Base-by-base conservation (phyloP, 2,329 filamentous ascomycete species). In the Berkeleyomyces rouxiae region DNA sequence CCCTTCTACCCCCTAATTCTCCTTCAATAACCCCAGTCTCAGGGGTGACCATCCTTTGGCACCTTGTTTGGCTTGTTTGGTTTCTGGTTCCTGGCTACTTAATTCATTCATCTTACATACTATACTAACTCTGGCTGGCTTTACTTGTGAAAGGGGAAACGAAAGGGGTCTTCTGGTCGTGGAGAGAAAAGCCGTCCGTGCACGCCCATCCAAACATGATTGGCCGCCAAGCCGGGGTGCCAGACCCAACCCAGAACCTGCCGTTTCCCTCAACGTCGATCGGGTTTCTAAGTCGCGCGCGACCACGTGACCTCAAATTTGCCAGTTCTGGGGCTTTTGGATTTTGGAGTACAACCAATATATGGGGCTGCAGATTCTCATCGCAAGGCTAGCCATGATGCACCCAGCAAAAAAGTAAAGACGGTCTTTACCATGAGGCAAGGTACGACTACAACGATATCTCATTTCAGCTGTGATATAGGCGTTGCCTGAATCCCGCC, bases 1-100 rank as follows among this genome's bases (percentile, higher is more conserved):
- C 9, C n/a, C 51, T 13, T 36, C 7, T 53, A 9, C 9, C 69
- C 75, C 64, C 71, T 71, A 57, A 70, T 74, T 61, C 71, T 74
- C 64, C 70, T n/a, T 46, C 51, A 37, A 31, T 39, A 7, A 23
- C 37, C 49, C 9, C 39, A 16, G 11, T 55, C 10, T 55, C 51
- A 55, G 51, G 51, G 51, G 51, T 39, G 51, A 23, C 16, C 51
- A 36, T 55, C 33, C 51, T 55, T 55, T 55, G 36, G n/a, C 33
- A 37, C 73, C 33, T 71, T 76, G 37, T 74, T 76, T 58, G 73
- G 74, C 68, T 76, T 76, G 65, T 70, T 75, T 5, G 73, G 74
- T 1, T 66, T 79, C 55, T 77, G 61, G 74, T 75, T 55, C 73
- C 76, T 61, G 76, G 77, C 66, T 71, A 78, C 73, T 76, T 43